phyloP scores from a whole-genome alignment of 1,284 basidiomycete genomes.

The Gymnopus androsaceus region DNA sequence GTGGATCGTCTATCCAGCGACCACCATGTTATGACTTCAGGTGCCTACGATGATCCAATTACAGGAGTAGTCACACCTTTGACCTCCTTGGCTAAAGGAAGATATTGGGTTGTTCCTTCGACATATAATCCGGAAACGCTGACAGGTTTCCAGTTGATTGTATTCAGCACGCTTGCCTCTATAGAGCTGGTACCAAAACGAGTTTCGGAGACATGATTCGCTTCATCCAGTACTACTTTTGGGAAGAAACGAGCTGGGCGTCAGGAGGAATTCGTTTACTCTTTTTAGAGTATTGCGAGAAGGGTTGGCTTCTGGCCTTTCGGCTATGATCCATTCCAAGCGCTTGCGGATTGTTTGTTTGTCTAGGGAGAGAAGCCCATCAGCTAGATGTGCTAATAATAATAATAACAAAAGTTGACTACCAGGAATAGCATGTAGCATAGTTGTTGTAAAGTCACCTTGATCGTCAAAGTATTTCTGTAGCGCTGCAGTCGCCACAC shows the following conservation, averaged over 20 bases:
- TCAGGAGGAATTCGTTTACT: slow-evolving; percentile 76
- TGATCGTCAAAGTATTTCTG: slow-evolving; percentile 59
- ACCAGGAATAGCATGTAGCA: slow-evolving; percentile 17
- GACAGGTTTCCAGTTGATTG: slow-evolving; percentile 59
- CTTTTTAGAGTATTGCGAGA: slow-evolving; percentile 74
- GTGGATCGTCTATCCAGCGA: slow-evolving; percentile 32
- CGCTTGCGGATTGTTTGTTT: slow-evolving; percentile 68
- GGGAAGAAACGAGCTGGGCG: slow-evolving; percentile 21
- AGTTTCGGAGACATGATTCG: neutral
- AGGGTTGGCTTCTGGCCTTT: slow-evolving; percentile 72
- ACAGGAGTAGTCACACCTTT: slow-evolving; percentile 69
- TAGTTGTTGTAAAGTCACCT: slow-evolving; percentile 36
- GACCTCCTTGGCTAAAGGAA: slow-evolving; percentile 54
- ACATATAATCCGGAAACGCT: slow-evolving; percentile 66
- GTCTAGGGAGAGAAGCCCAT: slow-evolving; percentile 21
- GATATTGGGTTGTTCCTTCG: slow-evolving; percentile 74
- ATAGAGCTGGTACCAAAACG: neutral
- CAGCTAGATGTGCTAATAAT: neutral
- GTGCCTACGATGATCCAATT: slow-evolving; percentile 73
- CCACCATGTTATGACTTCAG: slow-evolving; percentile 65
- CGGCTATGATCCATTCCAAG: slow-evolving; percentile 81
- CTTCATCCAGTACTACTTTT: neutral
- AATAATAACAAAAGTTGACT: slow-evolving; percentile 8
- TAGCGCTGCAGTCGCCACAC: slow-evolving; percentile 59
- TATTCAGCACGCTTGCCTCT: slow-evolving; percentile 50